Evolutionary conservation across 768 basidiomycete genomes (phyloP), one percentile per base, ranked within the genome.

Genomic region (Russula dissimulans): DNA sequence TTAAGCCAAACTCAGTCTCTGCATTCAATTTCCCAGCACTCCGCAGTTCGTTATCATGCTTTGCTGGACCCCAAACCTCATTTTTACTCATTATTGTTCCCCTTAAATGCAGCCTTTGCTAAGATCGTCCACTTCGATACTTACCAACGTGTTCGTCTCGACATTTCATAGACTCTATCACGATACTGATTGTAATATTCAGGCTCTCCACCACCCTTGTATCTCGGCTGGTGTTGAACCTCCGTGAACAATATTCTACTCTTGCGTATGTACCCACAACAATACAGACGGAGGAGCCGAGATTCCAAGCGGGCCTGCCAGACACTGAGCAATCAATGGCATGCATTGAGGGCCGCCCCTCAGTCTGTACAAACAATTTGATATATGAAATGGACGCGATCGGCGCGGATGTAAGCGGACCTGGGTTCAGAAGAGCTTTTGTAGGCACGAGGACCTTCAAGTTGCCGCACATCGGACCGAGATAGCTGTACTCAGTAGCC

Each of bases 151-250:
- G 22, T 26, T 26, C 22, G 22, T 26, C 22, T 26, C 2, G 22
- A 26, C 22, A 26, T 26, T 26, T 1, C 14, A 55, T 14, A 44
- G 44, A 17, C 56, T 61, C 4, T n/a, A 56, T 61, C 29, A 1
- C 26, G 11, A 34, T 29, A 14, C 5, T 14, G 12, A 32, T 42
- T 31, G 11, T 10, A 12, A 26, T 42, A 4, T 49, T 9, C 29
- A 57, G 60, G 22, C 29, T 61, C 15, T 61, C 60, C 18, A 57
- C 49, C 44, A 61, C 55, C 3, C 55, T 61, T 11, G 55, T 61
- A 12, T 47, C 55, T n/a, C 55, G 60, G 26, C 60, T 61, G 45
- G 47, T 61, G 55, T 52, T 61, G 38, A 61, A 56, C 43, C 60
- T 61, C 36, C 49, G 60, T 11, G 60, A 49, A 34, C 49, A 31